Conservation (phyloP, 2,329 filamentous ascomycete species). For the Pseudomassariella vexata region DNA sequence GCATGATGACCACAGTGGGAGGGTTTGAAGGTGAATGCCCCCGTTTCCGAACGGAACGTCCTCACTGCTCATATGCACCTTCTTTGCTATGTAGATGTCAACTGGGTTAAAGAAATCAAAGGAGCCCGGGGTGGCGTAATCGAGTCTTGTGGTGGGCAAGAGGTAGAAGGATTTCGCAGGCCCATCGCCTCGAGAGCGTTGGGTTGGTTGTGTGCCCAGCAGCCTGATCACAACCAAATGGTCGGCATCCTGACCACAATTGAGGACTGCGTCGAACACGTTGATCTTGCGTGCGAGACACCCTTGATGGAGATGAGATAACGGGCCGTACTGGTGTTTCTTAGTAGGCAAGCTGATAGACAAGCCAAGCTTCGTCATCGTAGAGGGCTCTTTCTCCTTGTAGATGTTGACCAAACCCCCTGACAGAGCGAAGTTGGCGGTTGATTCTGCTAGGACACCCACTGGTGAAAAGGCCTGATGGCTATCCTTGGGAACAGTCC, state of each 20-base stretch:
- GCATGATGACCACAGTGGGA: background rate
- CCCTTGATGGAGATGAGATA: conserved; percentile 2
- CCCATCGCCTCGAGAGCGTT: background rate
- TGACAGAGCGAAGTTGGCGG: conserved; percentile 2
- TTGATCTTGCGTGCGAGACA: conserved; percentile 1
- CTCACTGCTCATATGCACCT: background rate
- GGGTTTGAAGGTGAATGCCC: conserved; percentile 2
- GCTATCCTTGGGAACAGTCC: conserved; percentile 1
- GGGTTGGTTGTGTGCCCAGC: background rate
- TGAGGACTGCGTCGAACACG: conserved; percentile 2
- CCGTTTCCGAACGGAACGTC: conserved; percentile 2
- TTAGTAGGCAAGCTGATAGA: background rate
- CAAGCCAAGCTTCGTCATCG: conserved; percentile 4
- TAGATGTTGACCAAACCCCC: conserved; percentile 1
- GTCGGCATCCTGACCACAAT: conserved; percentile 2
- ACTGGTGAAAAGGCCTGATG: conserved; percentile 1
- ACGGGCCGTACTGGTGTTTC: background rate
- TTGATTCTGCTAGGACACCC: conserved; percentile 1
- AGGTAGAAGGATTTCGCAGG: background rate
- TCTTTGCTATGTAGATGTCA: conserved; percentile 5
- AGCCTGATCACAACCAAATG: conserved; percentile 2
- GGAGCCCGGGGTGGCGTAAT: background rate
- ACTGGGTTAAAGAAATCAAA: background rate
- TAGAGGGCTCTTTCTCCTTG: conserved; percentile 2
- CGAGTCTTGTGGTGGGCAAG: background rate